Percentiles rank a stretch among this genome's conserved stretches.
phyloP scores from a whole-genome alignment of 108 stramenopile species.

The Skeletonema marinoi region DNA sequence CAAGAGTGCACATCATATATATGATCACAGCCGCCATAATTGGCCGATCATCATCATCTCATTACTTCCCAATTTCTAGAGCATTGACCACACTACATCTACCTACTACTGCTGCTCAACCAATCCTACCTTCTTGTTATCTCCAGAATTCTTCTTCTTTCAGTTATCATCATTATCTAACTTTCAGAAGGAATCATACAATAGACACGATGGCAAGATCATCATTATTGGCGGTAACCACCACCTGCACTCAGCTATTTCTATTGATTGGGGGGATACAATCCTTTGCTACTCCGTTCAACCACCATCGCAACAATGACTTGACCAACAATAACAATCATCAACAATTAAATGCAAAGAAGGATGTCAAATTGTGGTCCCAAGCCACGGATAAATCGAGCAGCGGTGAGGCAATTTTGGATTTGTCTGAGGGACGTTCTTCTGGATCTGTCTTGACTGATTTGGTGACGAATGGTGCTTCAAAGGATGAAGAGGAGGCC shows the following conservation, averaged over 20 bases:
- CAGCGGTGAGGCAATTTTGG: constrained; percentile 3
- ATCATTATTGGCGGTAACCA: background rate
- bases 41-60: too few species aligned
- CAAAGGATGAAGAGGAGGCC: background rate
- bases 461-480: constrained; percentile 2
- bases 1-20: too few species aligned
- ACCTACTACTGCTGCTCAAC: too few species aligned
- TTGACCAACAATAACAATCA: background rate
- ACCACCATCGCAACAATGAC: background rate
- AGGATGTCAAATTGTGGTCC: background rate
- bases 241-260: constrained; percentile 1
- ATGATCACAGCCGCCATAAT: too few species aligned
- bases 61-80: too few species aligned
- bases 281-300: constrained; percentile 20
- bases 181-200: too few species aligned
- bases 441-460: background rate
- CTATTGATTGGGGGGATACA: constrained; percentile 14
- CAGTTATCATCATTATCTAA: too few species aligned
- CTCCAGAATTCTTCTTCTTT: background rate
- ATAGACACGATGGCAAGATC: background rate
- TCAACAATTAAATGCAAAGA: background rate
- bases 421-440: background rate
- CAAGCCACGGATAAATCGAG: background rate
- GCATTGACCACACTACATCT: too few species aligned
- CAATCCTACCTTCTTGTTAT: too few species aligned